A percentile compares a stretch with the other conserved stretches of the same genome.
These are phyloP conservation scores for Karstenula rhodostoma DNA, from an alignment of 2,329 filamentous ascomycete genomes.

Conservation along the genomic window DNA sequence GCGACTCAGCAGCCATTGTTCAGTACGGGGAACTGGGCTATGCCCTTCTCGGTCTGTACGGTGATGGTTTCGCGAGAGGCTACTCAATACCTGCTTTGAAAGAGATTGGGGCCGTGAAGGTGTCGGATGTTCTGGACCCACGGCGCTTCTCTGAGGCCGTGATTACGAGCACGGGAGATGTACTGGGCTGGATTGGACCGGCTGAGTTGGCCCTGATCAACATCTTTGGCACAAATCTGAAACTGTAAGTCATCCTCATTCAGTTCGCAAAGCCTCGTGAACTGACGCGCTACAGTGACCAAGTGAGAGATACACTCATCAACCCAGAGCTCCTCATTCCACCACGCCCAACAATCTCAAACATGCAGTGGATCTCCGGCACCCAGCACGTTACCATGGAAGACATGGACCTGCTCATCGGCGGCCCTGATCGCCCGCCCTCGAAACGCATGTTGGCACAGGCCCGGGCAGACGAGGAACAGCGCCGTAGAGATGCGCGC, in stretches of 20 bases:
- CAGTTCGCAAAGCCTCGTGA: slow-evolving; percentile 23
- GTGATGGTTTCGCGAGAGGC: slow-evolving; percentile 79
- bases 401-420: slow-evolving; percentile 90
- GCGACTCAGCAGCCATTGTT: slow-evolving; percentile 80
- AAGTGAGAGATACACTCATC: slow-evolving; percentile 74
- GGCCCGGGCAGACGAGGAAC: slow-evolving; percentile 75
- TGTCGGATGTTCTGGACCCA: slow-evolving; percentile 74
- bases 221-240: slow-evolving; percentile 79
- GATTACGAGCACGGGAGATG: slow-evolving; percentile 79
- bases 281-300: slow-evolving; percentile 46
- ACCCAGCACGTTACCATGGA: slow-evolving; percentile 88
- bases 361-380: slow-evolving; percentile 94
- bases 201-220: slow-evolving; percentile 85
- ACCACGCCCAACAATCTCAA: slow-evolving; percentile 89
- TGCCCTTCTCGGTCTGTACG: slow-evolving; percentile 84
- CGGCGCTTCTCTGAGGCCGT: slow-evolving; percentile 73
- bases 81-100: slow-evolving; percentile 89
- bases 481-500: slow-evolving; percentile 52
- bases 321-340: slow-evolving; percentile 79
- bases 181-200: slow-evolving; percentile 88
- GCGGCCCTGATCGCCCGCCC: slow-evolving; percentile 84
- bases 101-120: slow-evolving; percentile 74
- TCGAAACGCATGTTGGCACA: slow-evolving; percentile 89
- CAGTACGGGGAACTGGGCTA: slow-evolving; percentile 78
- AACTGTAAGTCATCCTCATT: slow-evolving; percentile 59